These are phyloP conservation scores for Alternaria sp. DNA, from an alignment of 2,329 filamentous ascomycete genomes.

Conservation along the genomic window DNA sequence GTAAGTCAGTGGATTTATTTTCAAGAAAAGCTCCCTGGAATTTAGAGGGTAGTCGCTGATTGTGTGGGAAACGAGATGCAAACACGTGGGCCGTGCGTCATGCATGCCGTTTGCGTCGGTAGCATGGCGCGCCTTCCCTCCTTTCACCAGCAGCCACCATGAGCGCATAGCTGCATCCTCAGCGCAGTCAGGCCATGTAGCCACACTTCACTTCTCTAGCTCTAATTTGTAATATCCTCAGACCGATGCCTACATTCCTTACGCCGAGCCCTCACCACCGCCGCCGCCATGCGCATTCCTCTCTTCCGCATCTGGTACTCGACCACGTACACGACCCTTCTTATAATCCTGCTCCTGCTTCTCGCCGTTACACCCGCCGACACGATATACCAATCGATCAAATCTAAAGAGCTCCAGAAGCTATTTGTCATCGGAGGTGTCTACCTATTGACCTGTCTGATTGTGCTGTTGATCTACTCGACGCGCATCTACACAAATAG, in stretches of 20 bases:
- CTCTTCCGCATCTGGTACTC: slow-evolving; percentile 83
- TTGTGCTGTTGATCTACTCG: slow-evolving; percentile 79
- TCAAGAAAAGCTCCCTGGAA: background rate
- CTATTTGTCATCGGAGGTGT: slow-evolving; percentile 80
- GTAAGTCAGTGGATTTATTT: background rate
- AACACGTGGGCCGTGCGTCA: slow-evolving; percentile 25
- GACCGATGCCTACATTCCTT: slow-evolving; percentile 27
- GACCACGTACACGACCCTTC: slow-evolving; percentile 77
- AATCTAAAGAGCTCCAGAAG: slow-evolving; percentile 73
- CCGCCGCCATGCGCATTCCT: slow-evolving; percentile 54
- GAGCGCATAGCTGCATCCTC: slow-evolving; percentile 19
- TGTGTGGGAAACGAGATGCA: slow-evolving; percentile 1
- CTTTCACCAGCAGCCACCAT: slow-evolving; percentile 11
- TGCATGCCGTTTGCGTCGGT: slow-evolving; percentile 27
- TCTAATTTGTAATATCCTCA: slow-evolving; percentile 34
- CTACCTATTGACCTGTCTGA: slow-evolving; percentile 74
- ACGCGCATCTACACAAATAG: slow-evolving; percentile 87
- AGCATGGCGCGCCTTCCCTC: slow-evolving; percentile 26
- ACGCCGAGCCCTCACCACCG: slow-evolving; percentile 2
- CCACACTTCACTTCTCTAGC: slow-evolving; percentile 14
- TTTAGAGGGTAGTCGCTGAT: background rate
- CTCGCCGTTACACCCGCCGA: slow-evolving; percentile 83
- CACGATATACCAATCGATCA: slow-evolving; percentile 75
- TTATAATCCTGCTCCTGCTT: slow-evolving; percentile 73
- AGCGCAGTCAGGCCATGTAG: slow-evolving; percentile 25